These are phyloP conservation scores for Trichoderma orchidacearum DNA, from an alignment of 495 filamentous ascomycete species.

Conservation along the genomic window DNA sequence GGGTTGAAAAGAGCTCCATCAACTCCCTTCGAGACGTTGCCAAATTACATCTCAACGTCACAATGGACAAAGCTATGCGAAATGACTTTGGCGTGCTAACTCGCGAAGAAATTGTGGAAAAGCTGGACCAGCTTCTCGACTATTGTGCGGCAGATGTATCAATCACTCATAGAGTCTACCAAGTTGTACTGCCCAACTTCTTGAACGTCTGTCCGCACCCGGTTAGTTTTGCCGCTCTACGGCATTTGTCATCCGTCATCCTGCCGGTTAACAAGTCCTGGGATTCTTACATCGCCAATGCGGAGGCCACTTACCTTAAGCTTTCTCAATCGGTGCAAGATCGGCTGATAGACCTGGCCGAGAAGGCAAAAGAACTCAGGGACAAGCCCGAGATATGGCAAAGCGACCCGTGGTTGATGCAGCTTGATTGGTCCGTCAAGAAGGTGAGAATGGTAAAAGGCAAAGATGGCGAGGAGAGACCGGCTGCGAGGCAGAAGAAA, in stretches of 20 bases:
- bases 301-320: constrained; percentile 72
- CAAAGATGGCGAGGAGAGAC: constrained; percentile 69
- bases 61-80: constrained; percentile 80
- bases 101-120: constrained; percentile 47
- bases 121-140: constrained; percentile 71
- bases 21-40: constrained; percentile 95
- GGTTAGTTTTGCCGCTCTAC: constrained; percentile 87
- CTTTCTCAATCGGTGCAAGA: constrained; percentile 63
- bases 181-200: constrained; percentile 81
- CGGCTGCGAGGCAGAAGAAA: constrained; percentile 74
- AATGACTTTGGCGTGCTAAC: constrained; percentile 80
- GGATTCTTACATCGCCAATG: constrained; percentile 65
- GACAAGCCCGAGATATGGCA: constrained; percentile 48
- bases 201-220: constrained; percentile 85
- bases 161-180: constrained; percentile 84
- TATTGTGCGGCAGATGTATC: constrained; percentile 95
- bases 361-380: constrained; percentile 64
- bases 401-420: constrained; percentile 77
- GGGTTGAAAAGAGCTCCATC: constrained; percentile 86
- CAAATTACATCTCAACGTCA: constrained; percentile 84
- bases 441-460: constrained; percentile 82
- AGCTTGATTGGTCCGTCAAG: constrained; percentile 93
- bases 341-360: constrained; percentile 54
- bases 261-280: constrained; percentile 80
- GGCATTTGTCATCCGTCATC: constrained; percentile 85